phyloP scores from a whole-genome alignment of 78 protist genomes.

The Paulinella micropora region DNA sequence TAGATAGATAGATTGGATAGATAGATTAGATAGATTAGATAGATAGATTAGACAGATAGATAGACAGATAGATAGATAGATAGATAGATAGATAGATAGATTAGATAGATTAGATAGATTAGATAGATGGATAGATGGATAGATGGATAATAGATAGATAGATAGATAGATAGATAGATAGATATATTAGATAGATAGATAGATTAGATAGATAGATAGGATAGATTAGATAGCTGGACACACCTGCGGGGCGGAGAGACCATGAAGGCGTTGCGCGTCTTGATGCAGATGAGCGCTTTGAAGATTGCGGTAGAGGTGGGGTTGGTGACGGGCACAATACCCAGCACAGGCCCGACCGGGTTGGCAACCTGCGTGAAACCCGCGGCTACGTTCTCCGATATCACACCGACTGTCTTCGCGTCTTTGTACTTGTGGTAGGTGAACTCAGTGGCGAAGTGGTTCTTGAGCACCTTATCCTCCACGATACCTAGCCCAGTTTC shows the following conservation, averaged over 20 bases:
- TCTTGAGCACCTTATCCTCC: conserved; percentile 47
- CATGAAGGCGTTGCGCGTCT: conserved; percentile 32
- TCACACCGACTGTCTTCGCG: conserved; percentile 28
- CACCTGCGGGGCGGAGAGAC: conserved; percentile 26
- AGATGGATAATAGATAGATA: too few relatives aligned
- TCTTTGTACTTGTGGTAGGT: conserved; percentile 18
- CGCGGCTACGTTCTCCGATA: conserved; percentile 4
- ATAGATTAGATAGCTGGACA: too few relatives aligned
- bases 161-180: too few relatives aligned
- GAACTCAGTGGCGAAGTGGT: conserved; percentile 27
- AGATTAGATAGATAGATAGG: too few relatives aligned
- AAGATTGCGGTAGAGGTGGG: conserved; percentile 33
- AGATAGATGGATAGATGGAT: too few relatives aligned
- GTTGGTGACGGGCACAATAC: conserved; percentile 31
- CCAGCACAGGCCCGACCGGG: conserved; percentile 23
- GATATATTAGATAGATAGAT: too few relatives aligned
- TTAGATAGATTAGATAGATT: too few relatives aligned
- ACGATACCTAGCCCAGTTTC: conserved; percentile 33
- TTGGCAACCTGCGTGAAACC: conserved; percentile 21
- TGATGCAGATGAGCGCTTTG: conserved; percentile 26
- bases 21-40: too few relatives aligned
- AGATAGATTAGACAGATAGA: too few relatives aligned
- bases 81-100: too few relatives aligned
- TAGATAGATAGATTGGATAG: too few relatives aligned
- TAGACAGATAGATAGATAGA: too few relatives aligned